Percentiles rank a stretch among this genome's conserved stretches.
Evolutionary conservation across 139 green algal species (phyloP).

Genomic region (Volvox reticuliferus): DNA sequence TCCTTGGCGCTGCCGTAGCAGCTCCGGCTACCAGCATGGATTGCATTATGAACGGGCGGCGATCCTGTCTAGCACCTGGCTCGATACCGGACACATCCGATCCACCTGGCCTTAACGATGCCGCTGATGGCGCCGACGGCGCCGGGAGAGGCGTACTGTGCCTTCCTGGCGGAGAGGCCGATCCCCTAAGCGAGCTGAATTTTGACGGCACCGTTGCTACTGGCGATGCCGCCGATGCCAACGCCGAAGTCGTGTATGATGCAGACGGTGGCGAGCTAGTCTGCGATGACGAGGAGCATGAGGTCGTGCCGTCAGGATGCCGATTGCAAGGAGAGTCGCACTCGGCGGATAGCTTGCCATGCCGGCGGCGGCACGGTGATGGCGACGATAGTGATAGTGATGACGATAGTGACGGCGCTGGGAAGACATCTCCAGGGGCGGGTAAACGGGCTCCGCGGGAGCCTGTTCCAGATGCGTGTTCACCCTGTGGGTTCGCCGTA

Average conservation of each 20-base stretch:
- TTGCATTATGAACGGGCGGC: no score
- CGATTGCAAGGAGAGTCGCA: slow-evolving; percentile 6
- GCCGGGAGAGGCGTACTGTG: background rate
- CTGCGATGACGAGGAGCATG: background rate
- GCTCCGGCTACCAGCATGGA: background rate
- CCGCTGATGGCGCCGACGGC: background rate
- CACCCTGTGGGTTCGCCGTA: background rate
- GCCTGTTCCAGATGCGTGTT: slow-evolving; percentile 20
- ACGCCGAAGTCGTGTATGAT: background rate
- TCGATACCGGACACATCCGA: no score
- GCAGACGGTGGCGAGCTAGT: background rate
- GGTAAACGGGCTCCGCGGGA: background rate
- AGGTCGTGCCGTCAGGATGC: background rate
- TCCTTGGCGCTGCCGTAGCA: background rate
- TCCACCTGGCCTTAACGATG: background rate
- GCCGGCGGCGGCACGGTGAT: background rate
- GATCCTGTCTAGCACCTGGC: no score
- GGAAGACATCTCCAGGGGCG: background rate
- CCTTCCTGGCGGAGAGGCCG: background rate
- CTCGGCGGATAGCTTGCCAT: background rate
- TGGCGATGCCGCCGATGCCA: background rate
- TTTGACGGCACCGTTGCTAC: background rate
- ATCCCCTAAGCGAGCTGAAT: background rate
- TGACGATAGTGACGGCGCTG: background rate
- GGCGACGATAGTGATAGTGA: background rate